Conservation (phyloP, 306 rosid genomes). For the Prunus davidiana region DNA sequence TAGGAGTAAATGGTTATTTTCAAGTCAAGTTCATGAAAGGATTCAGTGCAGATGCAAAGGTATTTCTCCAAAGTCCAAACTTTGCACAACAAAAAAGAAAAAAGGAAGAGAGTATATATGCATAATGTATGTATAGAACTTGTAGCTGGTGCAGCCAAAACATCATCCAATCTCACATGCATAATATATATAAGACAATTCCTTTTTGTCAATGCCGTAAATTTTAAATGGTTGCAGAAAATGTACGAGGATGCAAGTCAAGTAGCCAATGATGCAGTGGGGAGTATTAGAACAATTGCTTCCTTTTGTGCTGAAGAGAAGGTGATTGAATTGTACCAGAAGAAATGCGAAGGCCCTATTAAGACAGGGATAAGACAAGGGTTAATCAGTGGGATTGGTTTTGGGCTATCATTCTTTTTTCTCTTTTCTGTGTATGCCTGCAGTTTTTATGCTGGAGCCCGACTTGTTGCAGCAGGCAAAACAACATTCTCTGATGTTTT, state of each 20-base stretch:
- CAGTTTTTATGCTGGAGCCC: conserved; percentile 59
- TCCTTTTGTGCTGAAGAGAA: conserved; percentile 86
- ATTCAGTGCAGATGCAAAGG: conserved; percentile 67
- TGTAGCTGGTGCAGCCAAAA: too few species aligned
- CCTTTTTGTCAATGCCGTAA: not conserved
- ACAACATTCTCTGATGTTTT: conserved; percentile 51
- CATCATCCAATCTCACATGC: not conserved
- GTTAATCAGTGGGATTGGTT: conserved; percentile 47
- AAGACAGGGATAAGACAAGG: conserved; percentile 49
- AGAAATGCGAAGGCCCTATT: conserved; percentile 56
- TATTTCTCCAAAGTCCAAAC: conserved; percentile 17
- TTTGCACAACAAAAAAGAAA: too few species aligned
- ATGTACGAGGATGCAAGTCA: conserved; percentile 89
- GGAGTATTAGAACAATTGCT: conserved; percentile 77
- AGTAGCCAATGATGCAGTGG: conserved; percentile 70
- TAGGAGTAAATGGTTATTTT: conserved; percentile 43
- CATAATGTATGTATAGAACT: too few species aligned
- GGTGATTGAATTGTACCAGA: conserved; percentile 51
- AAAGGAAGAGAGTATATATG: too few species aligned
- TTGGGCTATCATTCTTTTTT: conserved; percentile 50
- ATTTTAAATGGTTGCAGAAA: conserved; percentile 35
- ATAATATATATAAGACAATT: not conserved
- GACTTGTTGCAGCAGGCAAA: conserved; percentile 44
- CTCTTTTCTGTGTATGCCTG: conserved; percentile 47
- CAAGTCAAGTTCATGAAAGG: conserved; percentile 61